Base-by-base conservation (phyloP, 2,329 filamentous ascomycete species). In the Fusarium guadeloupense region DNA sequence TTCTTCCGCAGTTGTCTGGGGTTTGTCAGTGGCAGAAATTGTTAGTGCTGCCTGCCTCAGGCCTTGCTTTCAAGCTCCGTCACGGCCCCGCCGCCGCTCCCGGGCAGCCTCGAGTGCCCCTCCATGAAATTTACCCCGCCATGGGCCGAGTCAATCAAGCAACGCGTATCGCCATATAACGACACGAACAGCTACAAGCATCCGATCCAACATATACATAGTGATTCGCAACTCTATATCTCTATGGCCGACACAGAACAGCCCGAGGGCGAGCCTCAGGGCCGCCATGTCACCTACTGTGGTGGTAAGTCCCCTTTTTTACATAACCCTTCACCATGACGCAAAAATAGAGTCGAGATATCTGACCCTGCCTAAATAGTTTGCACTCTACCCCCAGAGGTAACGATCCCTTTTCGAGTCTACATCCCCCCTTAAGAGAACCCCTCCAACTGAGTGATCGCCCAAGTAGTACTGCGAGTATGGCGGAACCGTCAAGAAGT, bases 401-500 rank as follows among this genome's bases (percentile, higher is more conserved):
- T 88, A 59, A 81, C 60, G 73, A 57, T 42, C 13, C 48, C 49
- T 26, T 45, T 40, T 35, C 46, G 34, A 59, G 42, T 31, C 49
- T 9, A 17, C 19, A n/a, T 37, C 14, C 34, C 52, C 37, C 28
- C 39, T 35, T 42, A 28, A 53, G 44, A 56, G 35, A 42, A 23
- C 41, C 56, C 17, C 52, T 44, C 43, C 49, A 62, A 59, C 66
- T 69, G 55, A 72, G 66, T 65, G 45, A 69, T 56, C 49, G 47
- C 58, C 54, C 59, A 71, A 77, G 67, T 79, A 98, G 95, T 99
- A 97, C 81, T 99, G 95, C 82, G 95, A 99, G 80, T 98, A 97
- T 78, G 95, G 95, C 73, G 94, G 93, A 65, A 98, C 93, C 33
- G 89, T 90, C 20, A 97, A 93, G 79, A 99, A 97, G 80, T 99